Base-by-base conservation (phyloP, 1,284 basidiomycete species). In the Pseudomicrostroma phylloplanum region DNA sequence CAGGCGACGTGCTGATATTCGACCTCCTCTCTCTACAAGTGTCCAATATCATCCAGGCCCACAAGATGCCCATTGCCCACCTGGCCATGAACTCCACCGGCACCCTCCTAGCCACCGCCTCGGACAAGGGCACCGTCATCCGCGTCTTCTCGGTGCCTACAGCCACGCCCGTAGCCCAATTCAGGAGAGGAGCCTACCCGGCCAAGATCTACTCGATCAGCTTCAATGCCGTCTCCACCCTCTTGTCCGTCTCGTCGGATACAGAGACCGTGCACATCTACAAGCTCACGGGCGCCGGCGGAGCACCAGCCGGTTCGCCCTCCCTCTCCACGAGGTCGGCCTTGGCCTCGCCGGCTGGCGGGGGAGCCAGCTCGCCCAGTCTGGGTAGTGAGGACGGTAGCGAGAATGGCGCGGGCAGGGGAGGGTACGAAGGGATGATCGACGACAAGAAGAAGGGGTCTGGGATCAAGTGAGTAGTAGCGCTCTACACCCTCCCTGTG, bases 231-330 rank as follows among this genome's bases (percentile, higher is more conserved):
- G 87, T 91, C 42, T 87, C 86, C 19, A 89, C 87, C 2, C 80
- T 99, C 13, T 81, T 99, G 15, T 91, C 91, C 1, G 93, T 96
- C 7, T 90, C 88, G 72, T 89, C 87, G 8, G 94, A 92, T 67
- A 91, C 92, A 66, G 92, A 92, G 69, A 99, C 94, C 8, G 92
- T 99, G 41, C 96, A 99, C 80, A 89, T 99, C 57, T 99, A 96
- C 83, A 91, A 91, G 78, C 83, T 98, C 4, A 85, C 68, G 64
- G 58, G 23, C 21, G 58, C 19, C 15, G 56, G 46, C 42, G 59
- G 60, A 0, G 36, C 21, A 40, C 48, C 53, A n/a, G 58, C 63
- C 46, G 49, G 59, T 1, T 49, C 61, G 26, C 30, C 30, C 30
- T 36, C 30, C 30, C 30, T 36, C 4, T 19, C 65, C 40, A 53